Evolutionary conservation across 1,284 basidiomycete species (phyloP).

Genomic region (Apiotrichum brassicae): DNA sequence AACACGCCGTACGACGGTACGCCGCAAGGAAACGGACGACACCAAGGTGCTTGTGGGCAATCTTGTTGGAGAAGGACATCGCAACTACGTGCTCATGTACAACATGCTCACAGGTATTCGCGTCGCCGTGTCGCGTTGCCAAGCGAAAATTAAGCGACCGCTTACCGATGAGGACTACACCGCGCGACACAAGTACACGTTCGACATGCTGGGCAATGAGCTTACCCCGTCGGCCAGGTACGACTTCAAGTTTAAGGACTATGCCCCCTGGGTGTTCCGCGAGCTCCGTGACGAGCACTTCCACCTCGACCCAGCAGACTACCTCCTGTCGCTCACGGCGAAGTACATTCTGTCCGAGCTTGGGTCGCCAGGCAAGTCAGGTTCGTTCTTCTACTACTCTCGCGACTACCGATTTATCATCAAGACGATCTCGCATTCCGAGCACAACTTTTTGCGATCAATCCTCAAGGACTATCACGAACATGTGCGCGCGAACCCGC

Average conservation of each 20-base stretch:
- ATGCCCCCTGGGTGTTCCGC: constrained; percentile 96
- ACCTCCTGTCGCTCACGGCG: constrained; percentile 88
- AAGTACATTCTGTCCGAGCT: constrained; percentile 98
- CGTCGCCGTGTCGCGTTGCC: constrained; percentile 89
- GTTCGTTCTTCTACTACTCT: constrained; percentile 99
- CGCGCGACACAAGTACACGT: constrained; percentile 90
- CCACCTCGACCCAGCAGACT: constrained; percentile 93
- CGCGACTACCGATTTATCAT: constrained; percentile 99
- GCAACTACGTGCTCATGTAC: constrained; percentile 99
- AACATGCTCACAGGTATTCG: constrained; percentile 99
- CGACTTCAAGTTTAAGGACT: constrained; percentile 94
- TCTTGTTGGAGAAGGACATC: constrained; percentile 92
- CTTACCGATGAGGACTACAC: constrained; percentile 81
- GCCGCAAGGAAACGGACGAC: constrained; percentile 22
- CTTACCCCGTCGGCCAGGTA: constrained; percentile 87
- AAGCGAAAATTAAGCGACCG: constrained; percentile 83
- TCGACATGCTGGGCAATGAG: constrained; percentile 98
- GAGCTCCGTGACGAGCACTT: constrained; percentile 91
- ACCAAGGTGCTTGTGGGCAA: constrained; percentile 79
- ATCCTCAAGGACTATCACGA: constrained; percentile 82
- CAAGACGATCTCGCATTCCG: constrained; percentile 92
- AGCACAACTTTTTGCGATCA: constrained; percentile 85
- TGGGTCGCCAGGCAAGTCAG: constrained; percentile 96
- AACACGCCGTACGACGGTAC: background rate
- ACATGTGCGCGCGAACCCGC: constrained; percentile 84